A percentile compares a stretch with the other conserved stretches of the same genome.
These are phyloP conservation scores for Gossypium laxum DNA, from an alignment of 441 rosid species.

Conservation along the genomic window DNA sequence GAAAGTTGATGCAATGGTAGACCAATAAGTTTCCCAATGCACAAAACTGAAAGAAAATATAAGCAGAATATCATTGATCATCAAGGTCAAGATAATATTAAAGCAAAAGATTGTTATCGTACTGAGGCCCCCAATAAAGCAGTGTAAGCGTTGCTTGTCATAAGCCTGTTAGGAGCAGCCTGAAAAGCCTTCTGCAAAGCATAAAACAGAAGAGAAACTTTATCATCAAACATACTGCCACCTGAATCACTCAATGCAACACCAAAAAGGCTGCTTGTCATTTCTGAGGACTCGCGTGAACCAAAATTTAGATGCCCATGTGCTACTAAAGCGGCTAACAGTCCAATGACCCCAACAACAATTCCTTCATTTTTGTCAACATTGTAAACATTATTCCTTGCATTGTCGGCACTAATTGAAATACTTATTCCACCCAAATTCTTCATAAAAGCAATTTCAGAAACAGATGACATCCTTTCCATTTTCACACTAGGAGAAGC, in stretches of 20 bases:
- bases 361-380: slow-evolving; percentile 76
- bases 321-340: slow-evolving; percentile 72
- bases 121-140: slow-evolving; percentile 94
- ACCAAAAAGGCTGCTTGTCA: slow-evolving; percentile 48
- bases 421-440: slow-evolving; percentile 90
- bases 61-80: slow-evolving; percentile 5
- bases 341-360: slow-evolving; percentile 75
- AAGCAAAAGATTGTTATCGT: slow-evolving; percentile 16
- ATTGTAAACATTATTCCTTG: slow-evolving; percentile 89
- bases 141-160: slow-evolving; percentile 71
- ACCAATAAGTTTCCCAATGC: slow-evolving; percentile 1
- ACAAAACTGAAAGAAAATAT: not conserved
- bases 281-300: slow-evolving; percentile 43
- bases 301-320: slow-evolving; percentile 67
- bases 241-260: slow-evolving; percentile 62
- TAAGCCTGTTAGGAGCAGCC: slow-evolving; percentile 81
- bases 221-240: slow-evolving; percentile 89
- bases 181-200: slow-evolving; percentile 89
- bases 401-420: slow-evolving; percentile 87
- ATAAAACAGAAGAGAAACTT: slow-evolving; percentile 78
- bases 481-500: slow-evolving; percentile 31
- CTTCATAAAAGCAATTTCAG: slow-evolving; percentile 43
- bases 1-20: not conserved
- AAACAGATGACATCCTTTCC: slow-evolving; percentile 53
- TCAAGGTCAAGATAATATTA: slow-evolving; percentile 1